Evolutionary conservation across 2,329 filamentous ascomycete species (phyloP).

Genomic region (Neofusicoccum kwambonambiense): DNA sequence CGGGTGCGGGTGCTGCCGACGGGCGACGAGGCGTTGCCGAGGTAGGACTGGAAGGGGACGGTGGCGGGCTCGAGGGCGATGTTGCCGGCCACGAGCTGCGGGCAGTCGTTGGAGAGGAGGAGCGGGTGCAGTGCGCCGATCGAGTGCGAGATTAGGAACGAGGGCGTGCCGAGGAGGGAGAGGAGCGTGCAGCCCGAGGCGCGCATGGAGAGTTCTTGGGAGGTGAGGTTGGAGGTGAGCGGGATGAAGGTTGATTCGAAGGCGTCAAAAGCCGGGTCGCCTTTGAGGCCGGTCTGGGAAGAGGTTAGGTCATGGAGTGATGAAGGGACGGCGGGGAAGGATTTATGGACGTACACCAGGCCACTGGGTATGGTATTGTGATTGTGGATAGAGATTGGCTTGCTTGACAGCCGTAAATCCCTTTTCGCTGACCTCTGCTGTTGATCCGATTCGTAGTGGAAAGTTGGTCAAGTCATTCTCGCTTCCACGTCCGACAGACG

Average conservation of each 20-base stretch:
- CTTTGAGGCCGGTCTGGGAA: slow-evolving; percentile 27
- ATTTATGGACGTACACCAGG: slow-evolving; percentile 25
- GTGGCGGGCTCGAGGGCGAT: slow-evolving; percentile 25
- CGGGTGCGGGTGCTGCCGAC: background rate
- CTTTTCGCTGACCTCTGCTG: background rate
- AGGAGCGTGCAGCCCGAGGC: slow-evolving; percentile 38
- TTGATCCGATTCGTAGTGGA: background rate
- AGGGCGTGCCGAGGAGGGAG: slow-evolving; percentile 38
- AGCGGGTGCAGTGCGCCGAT: slow-evolving; percentile 24
- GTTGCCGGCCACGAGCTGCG: slow-evolving; percentile 23
- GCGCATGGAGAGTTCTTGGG: slow-evolving; percentile 20
- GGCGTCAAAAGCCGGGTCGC: slow-evolving; percentile 50
- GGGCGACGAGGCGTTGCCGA: slow-evolving; percentile 18
- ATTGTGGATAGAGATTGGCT: slow-evolving; percentile 14
- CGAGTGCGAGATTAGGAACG: slow-evolving; percentile 49
- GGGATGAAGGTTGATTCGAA: slow-evolving; percentile 36
- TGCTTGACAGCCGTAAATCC: slow-evolving; percentile 11
- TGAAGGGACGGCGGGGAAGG: background rate
- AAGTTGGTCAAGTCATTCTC: background rate
- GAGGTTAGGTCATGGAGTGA: background rate
- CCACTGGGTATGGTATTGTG: slow-evolving; percentile 31
- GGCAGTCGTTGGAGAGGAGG: slow-evolving; percentile 26
- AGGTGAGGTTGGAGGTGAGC: slow-evolving; percentile 21
- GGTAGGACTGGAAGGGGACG: slow-evolving; percentile 13
- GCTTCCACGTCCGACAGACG: slow-evolving; percentile 32